These are phyloP conservation scores for Phytophthora aleatoria DNA, from an alignment of 352 stramenopile genomes.

Conservation along the genomic window DNA sequence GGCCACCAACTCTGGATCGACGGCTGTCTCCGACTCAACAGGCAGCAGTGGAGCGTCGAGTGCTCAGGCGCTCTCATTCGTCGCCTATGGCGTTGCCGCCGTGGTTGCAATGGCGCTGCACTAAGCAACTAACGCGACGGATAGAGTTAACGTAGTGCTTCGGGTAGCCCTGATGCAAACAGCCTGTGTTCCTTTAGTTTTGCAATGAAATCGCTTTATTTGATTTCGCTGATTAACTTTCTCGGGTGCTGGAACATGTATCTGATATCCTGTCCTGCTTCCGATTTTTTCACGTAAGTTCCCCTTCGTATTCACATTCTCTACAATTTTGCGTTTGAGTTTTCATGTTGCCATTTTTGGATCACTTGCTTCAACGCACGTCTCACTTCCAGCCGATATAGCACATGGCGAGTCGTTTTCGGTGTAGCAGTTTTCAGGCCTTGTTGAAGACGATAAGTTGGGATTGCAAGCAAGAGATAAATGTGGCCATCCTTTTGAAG, in stretches of 20 bases:
- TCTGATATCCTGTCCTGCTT: too few relatives aligned
- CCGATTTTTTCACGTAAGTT: too few relatives aligned
- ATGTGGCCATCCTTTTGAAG: not conserved
- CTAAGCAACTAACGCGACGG: slow-evolving; percentile 9
- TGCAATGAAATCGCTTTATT: slow-evolving; percentile 4
- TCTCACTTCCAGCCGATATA: not conserved
- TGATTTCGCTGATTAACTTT: not conserved
- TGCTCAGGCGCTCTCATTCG: slow-evolving; percentile 13
- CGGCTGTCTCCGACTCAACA: slow-evolving; percentile 10
- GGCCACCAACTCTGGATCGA: slow-evolving; percentile 16
- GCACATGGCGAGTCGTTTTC: not conserved
- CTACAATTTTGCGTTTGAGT: too few relatives aligned
- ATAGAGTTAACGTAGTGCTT: slow-evolving; percentile 35
- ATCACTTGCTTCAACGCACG: not conserved
- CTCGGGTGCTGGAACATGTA: too few relatives aligned
- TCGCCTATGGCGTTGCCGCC: slow-evolving; percentile 23
- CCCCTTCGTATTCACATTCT: too few relatives aligned
- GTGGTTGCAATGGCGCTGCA: slow-evolving; percentile 27
- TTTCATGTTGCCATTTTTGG: not conserved
- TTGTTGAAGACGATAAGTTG: not conserved
- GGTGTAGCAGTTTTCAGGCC: not conserved
- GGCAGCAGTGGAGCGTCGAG: slow-evolving; percentile 9
- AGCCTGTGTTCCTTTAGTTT: slow-evolving; percentile 13
- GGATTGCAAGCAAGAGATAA: not conserved
- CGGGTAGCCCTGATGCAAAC: not conserved